Evolutionary conservation across 345 rosid species (phyloP), one percentile per base, ranked within the genome.

Genomic region (Salix koriyanagi): DNA sequence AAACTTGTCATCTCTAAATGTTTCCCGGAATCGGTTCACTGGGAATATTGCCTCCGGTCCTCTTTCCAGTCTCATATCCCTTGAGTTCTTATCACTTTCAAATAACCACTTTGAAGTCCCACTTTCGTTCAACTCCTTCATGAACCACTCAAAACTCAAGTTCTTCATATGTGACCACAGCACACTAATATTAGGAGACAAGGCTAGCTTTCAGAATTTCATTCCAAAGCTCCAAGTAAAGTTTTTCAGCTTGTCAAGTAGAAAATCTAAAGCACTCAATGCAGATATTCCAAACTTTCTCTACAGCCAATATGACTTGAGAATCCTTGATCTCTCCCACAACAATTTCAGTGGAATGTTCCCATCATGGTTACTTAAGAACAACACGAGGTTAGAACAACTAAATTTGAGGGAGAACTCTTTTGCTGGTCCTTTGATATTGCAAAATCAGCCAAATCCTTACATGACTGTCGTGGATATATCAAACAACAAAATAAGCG

Each of bases 291-390:
- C 76, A 2, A 39, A 7, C 15, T 80, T 83, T 36, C 50, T 80
- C 1, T 26, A 13, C 5, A 10, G 28, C 1, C 83, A 80, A 1
- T 19, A 75, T 48, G 62, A 84, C 16, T 44, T 84, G 71, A 66
- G 41, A 62, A 0, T 1, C 2, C 60, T 77, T 52, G 73, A 65
- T 42, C 77, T 84, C 3, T 61, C 65, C 39, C 19, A 52, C 2
- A 71, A n/a, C 37, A 13, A 30, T 0, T 11, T 84, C 12, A 48
- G 0, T 0, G 82, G 74, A 54, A 34, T 12, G 10, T 61, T 80
- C 39, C 87, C 82, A 2, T 0, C 12, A 23, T 85, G 87, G 87
- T 67, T 82, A 39, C 19, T 85, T 5, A 12, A 32, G 23, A 85
- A 85, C 70, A 85, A 85, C 25, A 58, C 81, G 19, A 54, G 42